phyloP scores from a whole-genome alignment of 345 rosid genomes.

The Melaleuca alternifolia region DNA sequence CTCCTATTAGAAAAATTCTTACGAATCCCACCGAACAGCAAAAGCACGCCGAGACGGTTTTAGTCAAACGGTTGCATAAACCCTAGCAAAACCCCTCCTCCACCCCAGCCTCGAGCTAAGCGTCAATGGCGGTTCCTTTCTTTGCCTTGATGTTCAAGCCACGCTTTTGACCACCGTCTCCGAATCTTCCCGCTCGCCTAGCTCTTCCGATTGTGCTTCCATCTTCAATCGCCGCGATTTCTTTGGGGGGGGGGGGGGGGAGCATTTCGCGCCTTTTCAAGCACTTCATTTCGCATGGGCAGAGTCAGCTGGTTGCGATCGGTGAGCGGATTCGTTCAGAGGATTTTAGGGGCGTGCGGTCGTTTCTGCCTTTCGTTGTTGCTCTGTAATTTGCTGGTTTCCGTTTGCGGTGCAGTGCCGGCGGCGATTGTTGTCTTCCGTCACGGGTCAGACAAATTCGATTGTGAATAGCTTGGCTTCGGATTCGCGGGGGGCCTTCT shows the following conservation, averaged over 20 bases:
- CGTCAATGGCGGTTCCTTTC: neutral
- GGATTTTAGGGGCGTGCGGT: neutral
- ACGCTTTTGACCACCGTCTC: neutral
- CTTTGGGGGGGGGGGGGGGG: too few species aligned
- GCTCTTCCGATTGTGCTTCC: neutral
- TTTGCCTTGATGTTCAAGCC: neutral
- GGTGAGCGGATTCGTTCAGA: slow-evolving; percentile 17
- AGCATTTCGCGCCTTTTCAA: neutral
- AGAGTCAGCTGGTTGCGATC: slow-evolving; percentile 38
- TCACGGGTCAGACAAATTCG: slow-evolving; percentile 8
- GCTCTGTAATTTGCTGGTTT: neutral
- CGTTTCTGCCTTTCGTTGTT: neutral
- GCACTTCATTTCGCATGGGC: slow-evolving; percentile 19
- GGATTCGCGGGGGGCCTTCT: slow-evolving; percentile 1
- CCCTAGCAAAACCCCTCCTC: neutral
- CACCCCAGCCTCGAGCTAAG: neutral
- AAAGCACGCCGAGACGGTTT: neutral
- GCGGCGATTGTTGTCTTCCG: slow-evolving; percentile 27
- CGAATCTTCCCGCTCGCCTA: neutral
- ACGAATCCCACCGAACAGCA: neutral
- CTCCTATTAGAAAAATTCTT: too few species aligned
- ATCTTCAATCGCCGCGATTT: neutral
- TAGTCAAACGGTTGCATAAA: neutral
- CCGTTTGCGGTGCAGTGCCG: slow-evolving; percentile 25
- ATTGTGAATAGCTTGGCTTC: neutral